A percentile compares a stretch with the other conserved stretches of the same genome.
These are phyloP conservation scores for Hypoxylon crocopeplum DNA, from an alignment of 495 filamentous ascomycete species.

Conservation along the genomic window DNA sequence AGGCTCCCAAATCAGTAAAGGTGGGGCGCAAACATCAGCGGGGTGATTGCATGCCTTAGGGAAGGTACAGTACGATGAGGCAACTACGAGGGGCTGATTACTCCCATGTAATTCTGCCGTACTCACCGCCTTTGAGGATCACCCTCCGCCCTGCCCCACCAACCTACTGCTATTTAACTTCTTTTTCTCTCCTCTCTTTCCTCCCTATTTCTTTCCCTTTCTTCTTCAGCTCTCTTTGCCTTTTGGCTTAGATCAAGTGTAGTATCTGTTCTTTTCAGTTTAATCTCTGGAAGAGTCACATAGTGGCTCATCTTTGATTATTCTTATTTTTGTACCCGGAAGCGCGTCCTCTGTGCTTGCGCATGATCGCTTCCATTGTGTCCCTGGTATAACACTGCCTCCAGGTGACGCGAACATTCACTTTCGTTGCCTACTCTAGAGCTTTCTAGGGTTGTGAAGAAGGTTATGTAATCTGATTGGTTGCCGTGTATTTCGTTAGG, in stretches of 20 bases:
- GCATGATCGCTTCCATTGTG: constrained; percentile 67
- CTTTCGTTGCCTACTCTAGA: constrained; percentile 48
- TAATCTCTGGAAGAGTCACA: too few species aligned
- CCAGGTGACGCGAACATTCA: constrained; percentile 72
- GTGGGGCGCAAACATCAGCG: too few species aligned
- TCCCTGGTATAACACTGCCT: constrained; percentile 78
- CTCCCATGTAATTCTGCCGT: too few species aligned
- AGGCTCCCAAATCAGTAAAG: background rate
- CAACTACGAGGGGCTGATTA: too few species aligned
- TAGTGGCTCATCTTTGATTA: constrained; percentile 40
- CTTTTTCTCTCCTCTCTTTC: too few species aligned
- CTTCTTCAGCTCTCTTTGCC: constrained; percentile 58
- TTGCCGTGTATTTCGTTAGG: too few species aligned
- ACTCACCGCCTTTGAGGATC: too few species aligned
- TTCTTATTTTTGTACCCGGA: constrained; percentile 50
- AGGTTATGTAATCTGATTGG: background rate
- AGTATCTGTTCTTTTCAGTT: constrained; percentile 99
- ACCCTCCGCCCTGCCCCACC: too few species aligned
- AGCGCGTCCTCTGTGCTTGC: constrained; percentile 71
- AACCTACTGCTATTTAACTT: too few species aligned
- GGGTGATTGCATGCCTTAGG: too few species aligned
- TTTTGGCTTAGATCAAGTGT: constrained; percentile 93
- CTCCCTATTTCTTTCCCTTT: too few species aligned
- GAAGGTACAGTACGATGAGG: too few species aligned
- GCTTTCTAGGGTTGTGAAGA: constrained; percentile 20